Percentiles rank a stretch among this genome's conserved stretches.
Conservation (phyloP, 371 early-diverging fungal species). For the Entomophthora muscae region DNA sequence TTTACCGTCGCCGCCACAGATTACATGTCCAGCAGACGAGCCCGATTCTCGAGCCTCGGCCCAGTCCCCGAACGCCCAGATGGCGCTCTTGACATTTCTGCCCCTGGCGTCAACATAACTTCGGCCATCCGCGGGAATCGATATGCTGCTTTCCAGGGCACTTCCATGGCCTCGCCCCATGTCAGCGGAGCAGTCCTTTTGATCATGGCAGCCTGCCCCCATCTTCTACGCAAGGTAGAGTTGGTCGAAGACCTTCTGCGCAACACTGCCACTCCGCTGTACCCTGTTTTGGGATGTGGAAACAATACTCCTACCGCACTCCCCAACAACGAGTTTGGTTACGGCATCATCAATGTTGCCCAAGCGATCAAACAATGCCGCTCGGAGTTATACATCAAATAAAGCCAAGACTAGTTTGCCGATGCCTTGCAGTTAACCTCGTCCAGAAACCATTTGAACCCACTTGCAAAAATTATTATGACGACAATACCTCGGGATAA, state of each 20-base stretch:
- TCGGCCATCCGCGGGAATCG: conserved; percentile 12
- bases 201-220: conserved; percentile 5
- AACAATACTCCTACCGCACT: background rate
- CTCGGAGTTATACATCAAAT: too few relatives aligned
- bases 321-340: conserved; percentile 9
- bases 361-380: conserved; percentile 11
- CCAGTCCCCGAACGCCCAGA: background rate
- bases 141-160: conserved; percentile 16
- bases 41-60: background rate
- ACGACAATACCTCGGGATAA: too few relatives aligned
- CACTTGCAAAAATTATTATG: too few relatives aligned
- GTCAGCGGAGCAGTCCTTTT: conserved; percentile 45
- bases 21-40: background rate
- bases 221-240: conserved; percentile 1
- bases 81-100: conserved; percentile 10
- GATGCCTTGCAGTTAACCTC: too few relatives aligned
- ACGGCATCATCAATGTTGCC: conserved; percentile 5
- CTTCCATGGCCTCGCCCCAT: conserved; percentile 63
- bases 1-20: background rate
- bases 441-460: too few relatives aligned
- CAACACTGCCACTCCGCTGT: background rate
- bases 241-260: background rate
- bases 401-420: too few relatives aligned
- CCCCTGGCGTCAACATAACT: conserved; percentile 16
- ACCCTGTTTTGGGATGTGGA: conserved; percentile 1